Conservation (phyloP, 2,329 filamentous ascomycete genomes). For the Pseudocercospora ulei region DNA sequence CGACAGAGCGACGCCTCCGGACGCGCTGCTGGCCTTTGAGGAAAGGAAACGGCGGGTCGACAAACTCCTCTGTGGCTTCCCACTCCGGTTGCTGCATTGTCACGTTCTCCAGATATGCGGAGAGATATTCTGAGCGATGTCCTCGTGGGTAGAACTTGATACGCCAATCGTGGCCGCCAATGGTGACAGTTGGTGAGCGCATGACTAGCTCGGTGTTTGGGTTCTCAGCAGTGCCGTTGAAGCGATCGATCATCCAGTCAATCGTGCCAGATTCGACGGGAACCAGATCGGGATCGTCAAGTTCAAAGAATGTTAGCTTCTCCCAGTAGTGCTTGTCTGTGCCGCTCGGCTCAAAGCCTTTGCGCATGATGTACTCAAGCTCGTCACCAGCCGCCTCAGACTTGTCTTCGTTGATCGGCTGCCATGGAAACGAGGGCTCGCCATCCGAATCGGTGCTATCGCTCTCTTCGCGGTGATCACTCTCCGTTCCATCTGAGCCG, state of each 20-base stretch:
- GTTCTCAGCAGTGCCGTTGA: constrained; percentile 52
- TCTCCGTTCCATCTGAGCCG: constrained; percentile 4
- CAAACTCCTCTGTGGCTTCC: constrained; percentile 25
- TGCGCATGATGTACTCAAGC: constrained; percentile 47
- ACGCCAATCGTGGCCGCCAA: constrained; percentile 55
- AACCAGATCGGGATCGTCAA: constrained; percentile 51
- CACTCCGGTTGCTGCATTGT: constrained; percentile 34
- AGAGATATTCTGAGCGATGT: constrained; percentile 50
- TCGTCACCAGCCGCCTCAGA: constrained; percentile 50
- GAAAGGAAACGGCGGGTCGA: constrained; percentile 28
- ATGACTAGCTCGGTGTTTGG: constrained; percentile 52
- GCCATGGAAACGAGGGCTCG: constrained; percentile 27
- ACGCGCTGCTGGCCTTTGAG: constrained; percentile 25
- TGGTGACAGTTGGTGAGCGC: constrained; percentile 47
- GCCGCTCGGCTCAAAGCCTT: constrained; percentile 45
- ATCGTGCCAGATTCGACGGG: constrained; percentile 48
- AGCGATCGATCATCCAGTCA: constrained; percentile 50
- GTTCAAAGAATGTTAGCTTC: constrained; percentile 46
- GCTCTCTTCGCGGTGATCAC: constrained; percentile 20
- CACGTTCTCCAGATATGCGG: constrained; percentile 54
- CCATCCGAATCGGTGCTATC: constrained; percentile 27
- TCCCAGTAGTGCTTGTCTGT: constrained; percentile 52
- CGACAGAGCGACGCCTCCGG: constrained; percentile 39
- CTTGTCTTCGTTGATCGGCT: constrained; percentile 47
- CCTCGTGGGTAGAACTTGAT: constrained; percentile 57